phyloP scores from a whole-genome alignment of 1,139 yeast species.

The Magnusiomyces paraingens region DNA sequence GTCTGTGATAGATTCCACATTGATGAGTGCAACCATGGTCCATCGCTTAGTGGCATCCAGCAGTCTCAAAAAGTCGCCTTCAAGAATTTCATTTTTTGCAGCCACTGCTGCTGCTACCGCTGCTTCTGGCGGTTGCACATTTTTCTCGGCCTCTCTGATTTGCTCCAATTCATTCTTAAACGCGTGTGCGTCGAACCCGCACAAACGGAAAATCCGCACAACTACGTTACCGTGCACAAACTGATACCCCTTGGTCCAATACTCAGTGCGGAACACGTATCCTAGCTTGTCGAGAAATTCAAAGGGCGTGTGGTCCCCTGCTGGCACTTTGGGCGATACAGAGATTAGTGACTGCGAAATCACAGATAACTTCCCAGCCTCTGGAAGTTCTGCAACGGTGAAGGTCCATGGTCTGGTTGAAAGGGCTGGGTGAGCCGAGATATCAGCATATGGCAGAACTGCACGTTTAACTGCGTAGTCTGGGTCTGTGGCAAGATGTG shows the following conservation, averaged over 20 bases:
- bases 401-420: slow-evolving; percentile 43
- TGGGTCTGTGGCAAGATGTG: too few relatives aligned
- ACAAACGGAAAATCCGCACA: slow-evolving; percentile 48
- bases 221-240: slow-evolving; percentile 60
- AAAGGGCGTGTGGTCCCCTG: slow-evolving; percentile 29
- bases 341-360: slow-evolving; percentile 65
- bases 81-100: slow-evolving; percentile 8
- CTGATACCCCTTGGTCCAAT: slow-evolving; percentile 58
- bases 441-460: too few relatives aligned
- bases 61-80: slow-evolving; percentile 32
- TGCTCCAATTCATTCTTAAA: not conserved
- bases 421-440: too few relatives aligned
- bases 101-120: slow-evolving; percentile 17
- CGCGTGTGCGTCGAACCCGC: slow-evolving; percentile 3
- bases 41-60: slow-evolving; percentile 52
- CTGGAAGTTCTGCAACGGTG: slow-evolving; percentile 73
- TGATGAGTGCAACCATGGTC: slow-evolving; percentile 60
- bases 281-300: slow-evolving; percentile 60
- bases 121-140: slow-evolving; percentile 5
- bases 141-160: too few relatives aligned
- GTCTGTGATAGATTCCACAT: slow-evolving; percentile 68
- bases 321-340: slow-evolving; percentile 41
- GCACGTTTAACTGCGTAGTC: too few relatives aligned
- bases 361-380: slow-evolving; percentile 70
- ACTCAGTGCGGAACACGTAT: slow-evolving; percentile 59